phyloP scores from a whole-genome alignment of 2,329 filamentous ascomycete genomes.

The Penicillium polonicum region DNA sequence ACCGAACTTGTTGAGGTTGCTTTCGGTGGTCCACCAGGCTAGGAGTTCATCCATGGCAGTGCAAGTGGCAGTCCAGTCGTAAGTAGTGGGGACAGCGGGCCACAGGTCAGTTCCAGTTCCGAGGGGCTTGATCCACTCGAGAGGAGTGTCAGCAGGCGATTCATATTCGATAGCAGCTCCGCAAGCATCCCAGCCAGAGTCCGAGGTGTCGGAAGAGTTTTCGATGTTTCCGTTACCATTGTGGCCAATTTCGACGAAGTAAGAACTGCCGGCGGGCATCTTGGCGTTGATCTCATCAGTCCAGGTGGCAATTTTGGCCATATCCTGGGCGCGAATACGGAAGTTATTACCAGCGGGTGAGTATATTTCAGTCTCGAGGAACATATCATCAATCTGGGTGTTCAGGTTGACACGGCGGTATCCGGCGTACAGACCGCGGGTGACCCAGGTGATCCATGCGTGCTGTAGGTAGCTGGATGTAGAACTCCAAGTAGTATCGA shows the following conservation, averaged over 20 bases:
- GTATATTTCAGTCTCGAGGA: slow-evolving; percentile 55
- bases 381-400: slow-evolving; percentile 64
- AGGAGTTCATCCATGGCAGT: slow-evolving; percentile 52
- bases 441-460: slow-evolving; percentile 62
- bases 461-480: slow-evolving; percentile 61
- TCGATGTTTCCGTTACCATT: slow-evolving; percentile 57
- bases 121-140: slow-evolving; percentile 52
- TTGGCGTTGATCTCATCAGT: slow-evolving; percentile 44
- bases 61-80: slow-evolving; percentile 53
- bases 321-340: slow-evolving; percentile 50
- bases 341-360: slow-evolving; percentile 50
- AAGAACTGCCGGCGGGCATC: slow-evolving; percentile 53
- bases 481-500: slow-evolving; percentile 52
- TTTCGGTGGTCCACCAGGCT: slow-evolving; percentile 53
- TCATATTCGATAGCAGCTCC: slow-evolving; percentile 48
- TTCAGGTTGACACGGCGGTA: slow-evolving; percentile 55
- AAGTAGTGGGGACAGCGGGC: slow-evolving; percentile 47
- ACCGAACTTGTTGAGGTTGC: slow-evolving; percentile 55
- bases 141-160: slow-evolving; percentile 46
- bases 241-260: slow-evolving; percentile 55
- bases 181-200: slow-evolving; percentile 28
- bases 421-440: slow-evolving; percentile 57
- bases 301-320: slow-evolving; percentile 49
- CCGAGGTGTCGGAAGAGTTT: slow-evolving; percentile 25
- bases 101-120: slow-evolving; percentile 53